These are phyloP conservation scores for Pichia paraexigua DNA, from an alignment of 805 yeast genomes.

Conservation along the genomic window DNA sequence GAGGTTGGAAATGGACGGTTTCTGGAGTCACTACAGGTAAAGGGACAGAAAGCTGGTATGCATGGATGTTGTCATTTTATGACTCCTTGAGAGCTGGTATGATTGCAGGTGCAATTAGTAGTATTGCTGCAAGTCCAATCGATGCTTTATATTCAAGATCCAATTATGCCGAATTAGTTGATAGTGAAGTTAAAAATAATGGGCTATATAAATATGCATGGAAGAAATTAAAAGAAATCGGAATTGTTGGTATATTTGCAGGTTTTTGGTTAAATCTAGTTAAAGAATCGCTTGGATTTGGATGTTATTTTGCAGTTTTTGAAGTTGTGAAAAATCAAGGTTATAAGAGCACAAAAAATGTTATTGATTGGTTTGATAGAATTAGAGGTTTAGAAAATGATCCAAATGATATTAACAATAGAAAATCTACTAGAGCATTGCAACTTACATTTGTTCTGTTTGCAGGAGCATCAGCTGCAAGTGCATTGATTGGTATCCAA, in stretches of 20 bases:
- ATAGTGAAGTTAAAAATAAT: slow-evolving; percentile 45
- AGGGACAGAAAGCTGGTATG: slow-evolving; percentile 8
- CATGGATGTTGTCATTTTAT: slow-evolving; percentile 14
- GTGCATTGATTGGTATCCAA: slow-evolving; percentile 66
- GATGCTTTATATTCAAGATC: slow-evolving; percentile 87
- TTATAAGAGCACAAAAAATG: slow-evolving; percentile 38
- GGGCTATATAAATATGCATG: slow-evolving; percentile 67
- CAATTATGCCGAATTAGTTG: slow-evolving; percentile 62
- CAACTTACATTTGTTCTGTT: slow-evolving; percentile 62
- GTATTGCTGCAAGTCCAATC: slow-evolving; percentile 88
- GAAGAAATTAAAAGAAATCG: slow-evolving; percentile 62
- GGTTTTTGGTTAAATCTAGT: slow-evolving; percentile 73
- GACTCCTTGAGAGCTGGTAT: slow-evolving; percentile 78
- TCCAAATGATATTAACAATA: slow-evolving; percentile 14
- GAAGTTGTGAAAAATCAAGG: slow-evolving; percentile 71
- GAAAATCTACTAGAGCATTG: slow-evolving; percentile 35
- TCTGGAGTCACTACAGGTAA: slow-evolving; percentile 8
- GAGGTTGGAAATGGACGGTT: slow-evolving; percentile 10
- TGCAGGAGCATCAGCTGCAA: slow-evolving; percentile 87
- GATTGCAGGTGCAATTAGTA: slow-evolving; percentile 78
- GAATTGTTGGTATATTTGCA: slow-evolving; percentile 79
- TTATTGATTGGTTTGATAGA: slow-evolving; percentile 30
- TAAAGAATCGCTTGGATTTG: slow-evolving; percentile 80
- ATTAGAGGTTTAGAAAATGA: slow-evolving; percentile 13
- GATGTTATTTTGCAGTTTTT: slow-evolving; percentile 72